A percentile compares a stretch with the other conserved stretches of the same genome.
Conservation (phyloP, 2,329 filamentous ascomycete genomes). For the Scytalidium sp. region DNA sequence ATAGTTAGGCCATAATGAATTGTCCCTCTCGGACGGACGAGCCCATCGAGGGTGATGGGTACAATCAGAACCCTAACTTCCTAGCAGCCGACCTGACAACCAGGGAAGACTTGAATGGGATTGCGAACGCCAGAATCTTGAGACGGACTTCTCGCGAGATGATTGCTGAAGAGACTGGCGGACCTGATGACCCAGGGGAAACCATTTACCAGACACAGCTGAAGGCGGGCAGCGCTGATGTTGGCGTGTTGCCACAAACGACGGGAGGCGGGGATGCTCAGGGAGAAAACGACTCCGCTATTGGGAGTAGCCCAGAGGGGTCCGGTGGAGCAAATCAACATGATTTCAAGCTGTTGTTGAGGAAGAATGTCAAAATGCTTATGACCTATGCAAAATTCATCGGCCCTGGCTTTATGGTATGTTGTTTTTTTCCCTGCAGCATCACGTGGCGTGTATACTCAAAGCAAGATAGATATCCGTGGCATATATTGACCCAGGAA, state of each 20-base stretch:
- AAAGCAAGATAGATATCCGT: slow-evolving; percentile 25
- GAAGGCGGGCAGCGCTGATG: not conserved
- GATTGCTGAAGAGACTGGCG: slow-evolving; percentile 19
- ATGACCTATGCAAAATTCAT: slow-evolving; percentile 47
- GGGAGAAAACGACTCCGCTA: not conserved
- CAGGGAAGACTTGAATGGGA: slow-evolving; percentile 57
- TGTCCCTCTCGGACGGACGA: slow-evolving; percentile 62
- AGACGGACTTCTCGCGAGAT: slow-evolving; percentile 36
- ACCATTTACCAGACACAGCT: slow-evolving; percentile 9
- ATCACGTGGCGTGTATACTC: not conserved
- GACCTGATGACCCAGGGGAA: slow-evolving; percentile 7
- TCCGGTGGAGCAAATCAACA: not conserved
- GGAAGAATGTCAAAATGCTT: slow-evolving; percentile 15
- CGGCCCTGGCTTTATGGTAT: slow-evolving; percentile 47
- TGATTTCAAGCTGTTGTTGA: not conserved
- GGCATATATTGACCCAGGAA: slow-evolving; percentile 42
- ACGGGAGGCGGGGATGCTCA: slow-evolving; percentile 71
- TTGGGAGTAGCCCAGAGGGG: not conserved
- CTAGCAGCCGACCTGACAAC: slow-evolving; percentile 60
- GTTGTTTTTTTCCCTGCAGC: not conserved
- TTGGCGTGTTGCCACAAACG: slow-evolving; percentile 60
- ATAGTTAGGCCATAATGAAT: no score
- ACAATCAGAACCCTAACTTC: slow-evolving; percentile 59
- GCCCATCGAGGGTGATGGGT: slow-evolving; percentile 46
- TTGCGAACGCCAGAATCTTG: slow-evolving; percentile 54